Conservation (phyloP, 1,284 basidiomycete genomes). For the Cutaneotrichosporon daszewskae region DNA sequence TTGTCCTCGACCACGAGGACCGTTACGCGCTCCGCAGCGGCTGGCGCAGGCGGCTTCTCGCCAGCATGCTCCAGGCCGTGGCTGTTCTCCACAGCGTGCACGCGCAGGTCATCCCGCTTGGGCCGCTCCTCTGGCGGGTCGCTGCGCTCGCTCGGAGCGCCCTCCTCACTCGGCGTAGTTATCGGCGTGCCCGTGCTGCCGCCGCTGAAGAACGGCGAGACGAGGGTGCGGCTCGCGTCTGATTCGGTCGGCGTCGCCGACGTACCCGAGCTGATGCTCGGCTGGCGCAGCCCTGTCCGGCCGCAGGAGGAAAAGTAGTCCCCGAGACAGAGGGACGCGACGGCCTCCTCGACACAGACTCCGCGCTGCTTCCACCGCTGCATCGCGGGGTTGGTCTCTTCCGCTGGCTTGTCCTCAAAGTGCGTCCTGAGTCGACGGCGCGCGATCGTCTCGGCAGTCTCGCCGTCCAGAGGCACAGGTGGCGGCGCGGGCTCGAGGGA, state of each 20-base stretch:
- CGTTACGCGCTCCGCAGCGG: too few relatives aligned
- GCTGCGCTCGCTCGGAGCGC: not conserved
- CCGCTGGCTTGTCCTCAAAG: conserved; percentile 1
- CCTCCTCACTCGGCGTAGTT: not conserved
- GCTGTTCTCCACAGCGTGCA: too few relatives aligned
- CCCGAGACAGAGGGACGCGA: conserved; percentile 34
- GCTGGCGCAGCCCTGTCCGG: not conserved
- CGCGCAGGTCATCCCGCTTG: too few relatives aligned
- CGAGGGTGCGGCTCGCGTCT: not conserved
- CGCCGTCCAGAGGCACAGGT: not conserved
- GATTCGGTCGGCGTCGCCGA: conserved; percentile 1
- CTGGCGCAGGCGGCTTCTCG: too few relatives aligned
- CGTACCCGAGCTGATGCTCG: not conserved
- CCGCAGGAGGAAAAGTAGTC: conserved; percentile 35
- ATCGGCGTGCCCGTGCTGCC: not conserved
- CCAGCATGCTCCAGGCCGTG: too few relatives aligned
- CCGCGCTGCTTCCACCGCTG: conserved; percentile 29
- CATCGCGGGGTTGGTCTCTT: not conserved
- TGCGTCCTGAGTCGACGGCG: conserved; percentile 7
- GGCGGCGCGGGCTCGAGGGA: conserved; percentile 10
- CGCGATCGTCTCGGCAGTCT: not conserved
- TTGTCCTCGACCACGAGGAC: conserved; percentile 47
- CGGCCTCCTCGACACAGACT: conserved; percentile 32
- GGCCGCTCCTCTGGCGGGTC: too few relatives aligned
- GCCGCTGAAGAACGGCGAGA: not conserved